Conservation (phyloP, 257 asterid species). For the Solanum chmielewskii region DNA sequence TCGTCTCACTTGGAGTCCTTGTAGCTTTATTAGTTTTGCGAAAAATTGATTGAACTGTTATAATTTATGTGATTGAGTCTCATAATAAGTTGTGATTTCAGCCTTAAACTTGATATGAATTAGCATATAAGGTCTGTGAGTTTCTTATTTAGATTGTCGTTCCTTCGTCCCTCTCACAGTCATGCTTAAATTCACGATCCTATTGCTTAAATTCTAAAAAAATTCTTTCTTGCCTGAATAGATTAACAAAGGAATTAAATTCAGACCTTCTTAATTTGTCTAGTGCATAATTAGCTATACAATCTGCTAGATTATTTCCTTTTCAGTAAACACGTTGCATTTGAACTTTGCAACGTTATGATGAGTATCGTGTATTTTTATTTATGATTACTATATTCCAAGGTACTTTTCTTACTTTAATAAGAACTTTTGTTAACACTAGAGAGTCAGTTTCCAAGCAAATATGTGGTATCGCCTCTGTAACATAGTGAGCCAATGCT, state of each 20-base stretch:
- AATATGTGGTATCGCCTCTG: background rate
- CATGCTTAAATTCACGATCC: background rate
- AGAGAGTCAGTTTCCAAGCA: background rate
- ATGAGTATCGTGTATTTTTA: background rate
- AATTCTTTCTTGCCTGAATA: background rate
- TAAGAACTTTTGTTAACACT: background rate
- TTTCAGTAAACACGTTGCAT: too few relatives aligned
- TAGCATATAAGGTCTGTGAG: background rate
- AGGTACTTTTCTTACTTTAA: background rate
- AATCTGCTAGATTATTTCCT: too few relatives aligned
- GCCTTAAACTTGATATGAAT: background rate
- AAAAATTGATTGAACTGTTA: background rate
- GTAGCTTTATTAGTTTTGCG: background rate
- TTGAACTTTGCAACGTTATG: too few relatives aligned
- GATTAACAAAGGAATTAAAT: background rate
- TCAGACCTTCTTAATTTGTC: background rate
- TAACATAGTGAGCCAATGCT: background rate
- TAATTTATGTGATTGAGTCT: background rate
- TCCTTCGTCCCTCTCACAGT: background rate
- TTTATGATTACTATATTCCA: background rate
- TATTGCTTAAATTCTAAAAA: too few relatives aligned
- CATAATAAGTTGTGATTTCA: background rate
- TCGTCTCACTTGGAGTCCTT: background rate
- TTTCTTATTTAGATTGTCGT: background rate
- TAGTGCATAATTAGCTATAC: background rate